Conservation (phyloP, 192 early-diverging fungal species). For the Coemansia biformis region DNA sequence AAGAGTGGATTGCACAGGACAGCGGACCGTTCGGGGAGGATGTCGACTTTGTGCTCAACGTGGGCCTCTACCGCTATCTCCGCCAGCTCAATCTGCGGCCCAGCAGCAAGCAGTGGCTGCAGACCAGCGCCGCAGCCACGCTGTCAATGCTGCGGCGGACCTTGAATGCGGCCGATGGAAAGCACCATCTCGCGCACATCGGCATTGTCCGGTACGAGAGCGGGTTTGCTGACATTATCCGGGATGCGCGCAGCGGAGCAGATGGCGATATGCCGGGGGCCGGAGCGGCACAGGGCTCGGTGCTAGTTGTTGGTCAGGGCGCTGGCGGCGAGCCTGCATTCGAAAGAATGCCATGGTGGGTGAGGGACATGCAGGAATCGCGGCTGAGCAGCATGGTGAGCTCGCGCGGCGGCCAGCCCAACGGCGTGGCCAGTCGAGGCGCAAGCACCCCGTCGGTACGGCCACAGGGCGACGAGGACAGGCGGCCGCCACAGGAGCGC, state of each 20-base stretch:
- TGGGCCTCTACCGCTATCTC: constrained; percentile 34
- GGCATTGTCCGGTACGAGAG: constrained; percentile 14
- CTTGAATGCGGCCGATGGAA: constrained; percentile 15
- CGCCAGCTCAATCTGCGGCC: constrained; percentile 26
- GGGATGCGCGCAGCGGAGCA: constrained; percentile 4
- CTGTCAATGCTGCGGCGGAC: constrained; percentile 41
- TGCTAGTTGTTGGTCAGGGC: too few species aligned
- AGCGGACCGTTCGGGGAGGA: constrained; percentile 35
- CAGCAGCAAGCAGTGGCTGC: constrained; percentile 37
- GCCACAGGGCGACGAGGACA: too few species aligned
- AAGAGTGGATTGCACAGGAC: constrained; percentile 25
- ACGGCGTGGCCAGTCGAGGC: too few species aligned
- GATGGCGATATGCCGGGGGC: background rate
- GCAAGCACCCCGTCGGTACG: too few species aligned
- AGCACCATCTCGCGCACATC: constrained; percentile 27
- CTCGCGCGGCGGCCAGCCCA: too few species aligned
- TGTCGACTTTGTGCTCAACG: constrained; percentile 33
- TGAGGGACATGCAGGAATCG: too few species aligned
- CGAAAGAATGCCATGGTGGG: too few species aligned
- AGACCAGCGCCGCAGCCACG: constrained; percentile 35
- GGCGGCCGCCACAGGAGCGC: too few species aligned
- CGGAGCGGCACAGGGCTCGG: too few species aligned
- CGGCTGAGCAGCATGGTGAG: too few species aligned
- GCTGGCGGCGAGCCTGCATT: too few species aligned
- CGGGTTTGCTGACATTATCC: constrained; percentile 18